Conservation (phyloP, 495 filamentous ascomycete genomes). For the Xylaria nigripes region DNA sequence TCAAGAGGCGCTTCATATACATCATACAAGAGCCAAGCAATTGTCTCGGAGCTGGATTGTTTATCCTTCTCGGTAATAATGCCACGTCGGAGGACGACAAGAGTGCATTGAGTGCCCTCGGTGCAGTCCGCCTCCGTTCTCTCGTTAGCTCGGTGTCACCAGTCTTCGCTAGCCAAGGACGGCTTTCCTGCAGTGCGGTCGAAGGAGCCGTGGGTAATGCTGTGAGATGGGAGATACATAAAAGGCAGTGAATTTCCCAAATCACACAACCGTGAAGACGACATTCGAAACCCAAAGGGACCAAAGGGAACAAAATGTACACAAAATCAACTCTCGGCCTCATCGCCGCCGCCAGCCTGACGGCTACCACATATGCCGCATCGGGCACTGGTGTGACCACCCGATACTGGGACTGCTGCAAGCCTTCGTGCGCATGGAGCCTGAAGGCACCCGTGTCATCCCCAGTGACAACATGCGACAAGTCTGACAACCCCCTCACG, state of each 20-base stretch:
- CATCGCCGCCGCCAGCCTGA: background rate
- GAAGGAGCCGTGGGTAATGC: background rate
- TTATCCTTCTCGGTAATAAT: background rate
- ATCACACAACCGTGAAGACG: background rate
- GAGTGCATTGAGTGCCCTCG: background rate
- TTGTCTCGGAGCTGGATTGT: background rate
- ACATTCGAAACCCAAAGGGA: background rate
- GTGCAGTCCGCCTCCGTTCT: background rate
- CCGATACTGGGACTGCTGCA: constrained; percentile 57
- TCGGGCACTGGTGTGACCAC: constrained; percentile 10
- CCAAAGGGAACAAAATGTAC: background rate
- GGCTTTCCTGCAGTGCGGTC: background rate
- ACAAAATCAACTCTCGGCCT: background rate
- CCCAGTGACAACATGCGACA: constrained; percentile 45
- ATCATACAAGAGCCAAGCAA: background rate
- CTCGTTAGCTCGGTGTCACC: background rate
- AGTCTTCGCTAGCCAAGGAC: background rate
- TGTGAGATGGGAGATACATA: background rate
- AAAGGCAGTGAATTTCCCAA: background rate
- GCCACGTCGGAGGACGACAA: background rate
- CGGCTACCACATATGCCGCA: constrained; percentile 1
- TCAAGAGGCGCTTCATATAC: background rate
- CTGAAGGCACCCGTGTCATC: constrained; percentile 42
- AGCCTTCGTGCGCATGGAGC: constrained; percentile 50
- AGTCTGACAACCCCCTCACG: constrained; percentile 37